Evolutionary conservation across 805 yeast genomes (phyloP).

Genomic region (Hanseniaspora lachancei): DNA sequence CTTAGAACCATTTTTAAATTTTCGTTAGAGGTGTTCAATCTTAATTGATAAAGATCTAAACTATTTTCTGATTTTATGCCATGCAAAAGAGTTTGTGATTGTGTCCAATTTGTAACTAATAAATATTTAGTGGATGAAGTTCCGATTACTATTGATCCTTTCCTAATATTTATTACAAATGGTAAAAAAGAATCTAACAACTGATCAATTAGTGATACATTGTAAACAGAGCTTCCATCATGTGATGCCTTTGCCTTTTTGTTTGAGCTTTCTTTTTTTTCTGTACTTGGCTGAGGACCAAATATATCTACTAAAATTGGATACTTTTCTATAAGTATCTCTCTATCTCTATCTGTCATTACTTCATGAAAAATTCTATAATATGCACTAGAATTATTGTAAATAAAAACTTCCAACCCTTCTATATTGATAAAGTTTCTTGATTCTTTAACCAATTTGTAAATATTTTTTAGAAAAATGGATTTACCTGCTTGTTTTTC

Average conservation of each 20-base stretch:
- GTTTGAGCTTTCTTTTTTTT: neutral
- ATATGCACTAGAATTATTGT: conserved; percentile 68
- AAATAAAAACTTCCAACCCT: conserved; percentile 74
- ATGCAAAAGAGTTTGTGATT: conserved; percentile 48
- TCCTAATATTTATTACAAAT: conserved; percentile 41
- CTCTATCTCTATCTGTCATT: conserved; percentile 16
- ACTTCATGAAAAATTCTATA: conserved; percentile 42
- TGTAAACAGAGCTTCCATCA: conserved; percentile 19
- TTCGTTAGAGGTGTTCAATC: conserved; percentile 33
- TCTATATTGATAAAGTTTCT: conserved; percentile 46
- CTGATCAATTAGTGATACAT: conserved; percentile 17
- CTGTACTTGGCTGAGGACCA: neutral
- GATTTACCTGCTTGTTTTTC: conserved; percentile 31
- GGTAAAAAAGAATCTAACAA: conserved; percentile 38
- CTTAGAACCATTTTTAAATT: conserved; percentile 48
- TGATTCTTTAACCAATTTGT: conserved; percentile 1
- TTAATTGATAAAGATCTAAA: conserved; percentile 45
- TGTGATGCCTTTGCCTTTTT: conserved; percentile 17
- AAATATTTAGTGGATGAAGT: conserved; percentile 66
- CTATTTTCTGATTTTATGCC: conserved; percentile 34
- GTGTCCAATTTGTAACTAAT: conserved; percentile 45
- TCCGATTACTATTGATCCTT: conserved; percentile 68
- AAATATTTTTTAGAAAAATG: conserved; percentile 1
- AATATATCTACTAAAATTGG: conserved; percentile 3
- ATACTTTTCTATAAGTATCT: conserved; percentile 1